Base-by-base conservation (phyloP, 2,329 filamentous ascomycete species). In the Botrytis medusae region DNA sequence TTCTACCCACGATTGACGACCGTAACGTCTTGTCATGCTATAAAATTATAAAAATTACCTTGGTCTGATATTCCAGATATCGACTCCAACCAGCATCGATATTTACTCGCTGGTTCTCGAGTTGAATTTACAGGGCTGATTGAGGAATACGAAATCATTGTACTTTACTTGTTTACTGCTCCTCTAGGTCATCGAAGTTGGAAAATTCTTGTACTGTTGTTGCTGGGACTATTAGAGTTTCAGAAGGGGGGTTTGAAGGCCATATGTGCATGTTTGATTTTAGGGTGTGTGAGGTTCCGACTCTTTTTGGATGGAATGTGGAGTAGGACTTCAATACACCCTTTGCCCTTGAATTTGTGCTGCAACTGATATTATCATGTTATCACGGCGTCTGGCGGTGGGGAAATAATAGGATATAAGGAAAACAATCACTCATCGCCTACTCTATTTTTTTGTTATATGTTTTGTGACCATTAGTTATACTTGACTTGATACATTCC, bases 341-440 rank as follows among this genome's bases (percentile, higher is more conserved):
- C 40, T 68, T 42, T 25, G 62, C 70, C 59, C 57, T 67, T 67
- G 69, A 71, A 57, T 67, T 72, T 72, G 37, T 67, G 70, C 61
- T 72, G 48, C 70, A 59, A 67, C 29, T 67, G 62, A 72, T 65
- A 72, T 72, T 72, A 37, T 68, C 57, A 71, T 71, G 69, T 71
- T 71, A 51, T 54, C 46, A 72, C 25, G 70, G 70, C 70, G 70
- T 72, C 61, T 46, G 70, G 70, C 22, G n/a, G 61, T 22, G 48
- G 63, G 61, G 62, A n/a, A 22, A 72, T 60, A 72, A 72, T 68
- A 72, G 70, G 70, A 72, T 72, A 72, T 37, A 59, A 62, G 70
- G 40, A 72, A 72, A 72, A 72, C 60, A 71, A 54, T 64, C 60
- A 32, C 60, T 40, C 37, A 64, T 57, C 42, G 25, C 51, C 46